These are phyloP conservation scores for Termitomyces bulborhizus DNA, from an alignment of 768 basidiomycete species.

Conservation along the genomic window DNA sequence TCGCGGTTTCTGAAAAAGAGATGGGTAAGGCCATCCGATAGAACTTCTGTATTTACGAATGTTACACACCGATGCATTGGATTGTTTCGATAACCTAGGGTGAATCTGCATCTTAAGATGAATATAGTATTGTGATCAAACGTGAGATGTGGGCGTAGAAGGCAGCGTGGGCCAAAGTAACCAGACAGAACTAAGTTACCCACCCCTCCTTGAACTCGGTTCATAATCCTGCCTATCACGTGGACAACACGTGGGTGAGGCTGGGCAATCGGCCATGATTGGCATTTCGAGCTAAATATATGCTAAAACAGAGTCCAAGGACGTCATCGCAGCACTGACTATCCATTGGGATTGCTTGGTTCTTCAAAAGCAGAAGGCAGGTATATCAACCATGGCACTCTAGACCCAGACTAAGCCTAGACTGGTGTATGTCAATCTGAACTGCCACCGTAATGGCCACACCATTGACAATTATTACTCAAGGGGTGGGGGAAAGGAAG, in stretches of 20 bases:
- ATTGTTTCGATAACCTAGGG: neutral
- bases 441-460: too few species aligned
- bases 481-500: too few species aligned
- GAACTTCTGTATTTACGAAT: neutral
- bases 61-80: neutral
- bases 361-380: too few species aligned
- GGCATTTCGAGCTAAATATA: too few species aligned
- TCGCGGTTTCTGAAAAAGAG: constrained; percentile 4
- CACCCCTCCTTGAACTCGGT: neutral
- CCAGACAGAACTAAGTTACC: neutral
- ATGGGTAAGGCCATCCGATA: neutral
- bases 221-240: neutral
- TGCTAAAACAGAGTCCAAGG: too few species aligned
- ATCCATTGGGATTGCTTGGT: too few species aligned
- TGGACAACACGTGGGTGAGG: neutral
- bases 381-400: too few species aligned
- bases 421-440: too few species aligned
- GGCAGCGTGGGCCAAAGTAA: neutral
- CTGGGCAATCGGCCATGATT: too few species aligned
- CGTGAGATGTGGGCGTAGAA: neutral
- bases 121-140: neutral
- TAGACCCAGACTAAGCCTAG: too few species aligned
- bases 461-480: too few species aligned
- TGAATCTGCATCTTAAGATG: neutral
- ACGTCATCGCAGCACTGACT: too few species aligned